Percentiles rank a stretch among this genome's conserved stretches.
Evolutionary conservation across 163 green algal genomes (phyloP).

Genomic region (Chlorella variabilis): DNA sequence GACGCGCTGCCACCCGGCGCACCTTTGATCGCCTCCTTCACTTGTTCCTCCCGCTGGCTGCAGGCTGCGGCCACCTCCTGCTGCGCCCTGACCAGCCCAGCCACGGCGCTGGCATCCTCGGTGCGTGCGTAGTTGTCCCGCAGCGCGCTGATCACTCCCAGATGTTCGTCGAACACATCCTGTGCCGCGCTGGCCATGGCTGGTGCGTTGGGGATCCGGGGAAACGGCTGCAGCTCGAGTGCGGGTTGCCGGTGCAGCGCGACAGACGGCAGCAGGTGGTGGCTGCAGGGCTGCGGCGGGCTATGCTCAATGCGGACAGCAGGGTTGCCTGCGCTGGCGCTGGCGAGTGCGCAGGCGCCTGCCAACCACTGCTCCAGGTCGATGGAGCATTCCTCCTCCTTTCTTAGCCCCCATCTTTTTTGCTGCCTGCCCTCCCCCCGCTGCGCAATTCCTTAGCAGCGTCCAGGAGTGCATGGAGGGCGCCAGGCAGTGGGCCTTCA

Average conservation of each 20-base stretch:
- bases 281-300: no score
- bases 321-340: no score
- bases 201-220: not conserved
- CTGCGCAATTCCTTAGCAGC: no score
- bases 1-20: not conserved
- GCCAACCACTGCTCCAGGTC: no score
- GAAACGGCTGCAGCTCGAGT: not conserved
- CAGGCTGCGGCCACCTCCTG: conserved; percentile 36
- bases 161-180: conserved; percentile 48
- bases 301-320: no score
- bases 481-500: not conserved
- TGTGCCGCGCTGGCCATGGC: not conserved
- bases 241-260: not conserved
- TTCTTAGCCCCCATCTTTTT: no score
- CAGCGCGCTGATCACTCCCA: conserved; percentile 48
- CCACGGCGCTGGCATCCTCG: conserved; percentile 39
- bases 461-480: no score
- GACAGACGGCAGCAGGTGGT: not conserved
- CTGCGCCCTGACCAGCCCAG: conserved; percentile 21
- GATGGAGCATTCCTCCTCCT: no score
- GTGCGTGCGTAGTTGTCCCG: conserved; percentile 47
- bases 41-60: conserved; percentile 28
- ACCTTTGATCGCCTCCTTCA: conserved; percentile 47
- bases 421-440: no score
- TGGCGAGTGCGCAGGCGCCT: no score